Evolutionary conservation across 768 basidiomycete genomes (phyloP).

Genomic region (Collybiopsis luxurians): DNA sequence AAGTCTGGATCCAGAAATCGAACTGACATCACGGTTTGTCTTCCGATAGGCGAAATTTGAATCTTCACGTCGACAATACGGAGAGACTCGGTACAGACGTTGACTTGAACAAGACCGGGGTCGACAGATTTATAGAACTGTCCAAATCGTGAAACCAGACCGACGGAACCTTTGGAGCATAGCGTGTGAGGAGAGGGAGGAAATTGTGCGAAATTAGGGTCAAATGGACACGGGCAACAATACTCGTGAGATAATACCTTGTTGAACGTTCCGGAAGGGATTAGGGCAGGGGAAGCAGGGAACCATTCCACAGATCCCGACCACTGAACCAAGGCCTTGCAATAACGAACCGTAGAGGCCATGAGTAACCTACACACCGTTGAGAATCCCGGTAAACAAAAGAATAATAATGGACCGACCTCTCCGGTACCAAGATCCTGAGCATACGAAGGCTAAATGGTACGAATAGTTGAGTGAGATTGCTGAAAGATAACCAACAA

Average conservation of each 20-base stretch:
- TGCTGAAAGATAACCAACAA: neutral
- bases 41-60: conserved; percentile 85
- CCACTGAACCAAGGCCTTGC: conserved; percentile 60
- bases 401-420: conserved; percentile 24
- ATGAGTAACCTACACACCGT: conserved; percentile 58
- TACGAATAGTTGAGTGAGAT: conserved; percentile 1
- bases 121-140: conserved; percentile 97
- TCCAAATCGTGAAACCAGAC: conserved; percentile 90
- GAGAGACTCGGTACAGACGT: conserved; percentile 90
- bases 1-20: conserved; percentile 1
- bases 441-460: conserved; percentile 77
- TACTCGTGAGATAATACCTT: conserved; percentile 45
- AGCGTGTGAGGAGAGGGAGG: conserved; percentile 15
- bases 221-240: neutral
- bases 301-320: conserved; percentile 72
- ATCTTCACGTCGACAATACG: conserved; percentile 93
- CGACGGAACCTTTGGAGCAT: conserved; percentile 68
- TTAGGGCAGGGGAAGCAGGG: conserved; percentile 87
- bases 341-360: conserved; percentile 84
- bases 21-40: conserved; percentile 77
- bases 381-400: neutral
- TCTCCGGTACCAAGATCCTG: conserved; percentile 79
- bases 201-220: conserved; percentile 8
- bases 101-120: conserved; percentile 88
- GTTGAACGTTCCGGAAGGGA: conserved; percentile 81